Base-by-base conservation (phyloP, 345 rosid species). In the Aegle marmelos region DNA sequence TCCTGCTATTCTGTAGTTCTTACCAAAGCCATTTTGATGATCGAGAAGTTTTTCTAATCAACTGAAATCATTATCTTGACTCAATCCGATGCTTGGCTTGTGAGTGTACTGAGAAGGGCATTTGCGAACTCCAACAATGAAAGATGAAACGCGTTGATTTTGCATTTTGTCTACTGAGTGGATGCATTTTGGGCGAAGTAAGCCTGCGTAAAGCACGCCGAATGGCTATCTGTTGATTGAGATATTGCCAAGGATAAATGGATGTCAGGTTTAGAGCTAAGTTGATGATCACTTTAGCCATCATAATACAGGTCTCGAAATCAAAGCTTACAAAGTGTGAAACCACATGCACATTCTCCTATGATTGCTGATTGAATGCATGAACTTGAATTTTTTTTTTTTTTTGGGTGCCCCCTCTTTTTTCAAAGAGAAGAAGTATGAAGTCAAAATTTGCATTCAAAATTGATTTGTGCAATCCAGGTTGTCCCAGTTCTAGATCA, bases 391-490 rank as follows among this genome's bases (percentile, higher is more conserved):
- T n/a, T 10, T 31, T 6, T 56, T 0, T 34, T 56, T 4, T 34
- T 5, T 37, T 8, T 2, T 37, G n/a, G n/a, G n/a, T n/a, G n/a
- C 2, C 8, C 9, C 9, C 9, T 39, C 9, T 9, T 10, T 16
- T 1, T 13, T 24, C 41, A 2, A 9, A 53, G 48, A 17, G 45
- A 39, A 22, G 19, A 59, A 60, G 62, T 39, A 8, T 17, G 27
- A 36, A 28, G 75, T 70, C 80, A 70, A 70, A 70, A n/a, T 62
- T 30, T 27, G 74, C 30, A 31, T 68, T 45, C 74, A 13, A 69
- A 76, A 22, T 68, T 2, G 22, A 65, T 10, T 54, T 27, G 9
- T 27, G 74, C 68, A 0, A 56, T 77, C 68, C 79, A 78, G 80
- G 54, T 24, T 78, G 75, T 63, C 71, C 24, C 33, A 19, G 34